These are phyloP conservation scores for Passalora sequoiae DNA, from an alignment of 2,329 filamentous ascomycete species.

Conservation along the genomic window DNA sequence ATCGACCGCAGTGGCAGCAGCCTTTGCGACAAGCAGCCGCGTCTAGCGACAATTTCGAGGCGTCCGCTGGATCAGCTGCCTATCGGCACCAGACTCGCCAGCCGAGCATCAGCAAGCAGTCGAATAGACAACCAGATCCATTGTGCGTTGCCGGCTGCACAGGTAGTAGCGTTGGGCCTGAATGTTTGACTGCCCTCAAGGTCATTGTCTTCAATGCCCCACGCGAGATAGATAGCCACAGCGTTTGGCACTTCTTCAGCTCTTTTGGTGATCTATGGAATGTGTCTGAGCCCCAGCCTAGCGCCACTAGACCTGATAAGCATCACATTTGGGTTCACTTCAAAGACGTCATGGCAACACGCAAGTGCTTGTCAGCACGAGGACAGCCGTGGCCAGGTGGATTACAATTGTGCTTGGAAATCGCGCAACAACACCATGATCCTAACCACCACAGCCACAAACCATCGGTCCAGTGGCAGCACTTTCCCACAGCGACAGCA, in stretches of 20 bases:
- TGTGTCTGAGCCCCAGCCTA: neutral
- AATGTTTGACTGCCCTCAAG: constrained; percentile 18
- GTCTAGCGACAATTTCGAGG: neutral
- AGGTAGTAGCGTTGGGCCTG: constrained; percentile 12
- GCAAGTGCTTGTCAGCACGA: constrained; percentile 1
- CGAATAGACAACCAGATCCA: neutral
- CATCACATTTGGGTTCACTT: neutral
- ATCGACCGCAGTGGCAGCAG: neutral
- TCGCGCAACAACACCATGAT: neutral
- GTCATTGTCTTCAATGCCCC: constrained; percentile 16
- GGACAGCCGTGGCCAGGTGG: too few species aligned
- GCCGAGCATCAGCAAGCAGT: neutral
- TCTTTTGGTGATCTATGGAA: constrained; percentile 12
- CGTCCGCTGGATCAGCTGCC: neutral
- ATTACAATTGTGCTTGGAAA: neutral
- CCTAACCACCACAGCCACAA: neutral
- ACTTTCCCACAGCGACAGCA: too few species aligned
- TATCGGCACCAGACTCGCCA: too few species aligned
- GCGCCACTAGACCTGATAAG: neutral
- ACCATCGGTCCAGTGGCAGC: too few species aligned
- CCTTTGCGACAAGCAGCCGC: neutral
- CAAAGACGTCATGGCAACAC: neutral
- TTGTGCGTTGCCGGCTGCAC: constrained; percentile 9
- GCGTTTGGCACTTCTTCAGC: constrained; percentile 10
- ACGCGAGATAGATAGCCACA: neutral